Evolutionary conservation across 129 eudicot genomes (phyloP).

Genomic region (Deinandra increscens): DNA sequence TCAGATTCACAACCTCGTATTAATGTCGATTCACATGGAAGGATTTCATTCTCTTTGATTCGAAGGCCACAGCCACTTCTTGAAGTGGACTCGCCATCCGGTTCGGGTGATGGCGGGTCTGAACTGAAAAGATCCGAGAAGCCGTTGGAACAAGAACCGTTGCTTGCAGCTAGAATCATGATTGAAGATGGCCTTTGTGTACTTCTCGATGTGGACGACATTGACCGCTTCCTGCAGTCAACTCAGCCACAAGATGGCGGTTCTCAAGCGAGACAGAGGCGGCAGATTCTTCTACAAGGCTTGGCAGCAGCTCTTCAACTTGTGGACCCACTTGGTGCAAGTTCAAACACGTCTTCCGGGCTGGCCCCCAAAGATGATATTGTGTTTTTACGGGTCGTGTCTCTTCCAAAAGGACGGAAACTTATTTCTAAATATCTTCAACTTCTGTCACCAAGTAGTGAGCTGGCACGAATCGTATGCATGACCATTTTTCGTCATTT

Average conservation of each 20-base stretch:
- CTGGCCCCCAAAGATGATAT: slow-evolving; percentile 71
- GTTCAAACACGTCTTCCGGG: slow-evolving; percentile 49
- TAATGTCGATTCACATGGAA: slow-evolving; percentile 75
- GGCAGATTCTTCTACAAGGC: slow-evolving; percentile 71
- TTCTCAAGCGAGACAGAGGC: slow-evolving; percentile 58
- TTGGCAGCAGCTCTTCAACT: slow-evolving; percentile 86
- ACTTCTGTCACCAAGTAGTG: slow-evolving; percentile 74
- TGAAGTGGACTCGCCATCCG: slow-evolving; percentile 60
- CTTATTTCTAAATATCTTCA: slow-evolving; percentile 65
- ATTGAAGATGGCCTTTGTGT: slow-evolving; percentile 73
- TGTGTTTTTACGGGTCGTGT: slow-evolving; percentile 64
- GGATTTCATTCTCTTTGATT: slow-evolving; percentile 67
- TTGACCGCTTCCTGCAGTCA: slow-evolving; percentile 63
- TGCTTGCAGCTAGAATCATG: slow-evolving; percentile 82
- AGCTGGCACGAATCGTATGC: slow-evolving; percentile 83
- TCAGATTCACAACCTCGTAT: slow-evolving; percentile 75
- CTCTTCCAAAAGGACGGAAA: slow-evolving; percentile 86
- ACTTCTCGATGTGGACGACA: slow-evolving; percentile 85
- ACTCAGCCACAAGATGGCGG: slow-evolving; percentile 83
- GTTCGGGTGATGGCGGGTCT: slow-evolving; percentile 58
- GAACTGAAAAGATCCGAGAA: slow-evolving; percentile 61
- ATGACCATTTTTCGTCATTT: slow-evolving; percentile 93
- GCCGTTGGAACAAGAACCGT: slow-evolving; percentile 86
- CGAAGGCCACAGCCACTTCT: slow-evolving; percentile 89
- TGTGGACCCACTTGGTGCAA: slow-evolving; percentile 85